These are phyloP conservation scores for Aspergillus sclerotioniger DNA, from an alignment of 495 filamentous ascomycete species.

Conservation along the genomic window DNA sequence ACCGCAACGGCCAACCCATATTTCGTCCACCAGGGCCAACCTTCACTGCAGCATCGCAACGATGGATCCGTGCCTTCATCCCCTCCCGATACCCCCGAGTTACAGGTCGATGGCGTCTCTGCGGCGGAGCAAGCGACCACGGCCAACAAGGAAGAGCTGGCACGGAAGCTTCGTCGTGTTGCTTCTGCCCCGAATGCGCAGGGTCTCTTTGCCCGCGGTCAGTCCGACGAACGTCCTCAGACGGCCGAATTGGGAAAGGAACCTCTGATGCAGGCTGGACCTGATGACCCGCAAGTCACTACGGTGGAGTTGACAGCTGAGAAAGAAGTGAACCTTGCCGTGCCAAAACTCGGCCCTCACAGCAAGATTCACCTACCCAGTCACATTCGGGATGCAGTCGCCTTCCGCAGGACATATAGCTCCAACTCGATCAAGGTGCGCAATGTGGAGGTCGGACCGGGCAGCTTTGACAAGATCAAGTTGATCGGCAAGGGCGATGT, in stretches of 20 bases:
- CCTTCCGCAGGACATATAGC: conserved; percentile 94
- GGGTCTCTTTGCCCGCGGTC: conserved; percentile 73
- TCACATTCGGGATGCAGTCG: conserved; percentile 57
- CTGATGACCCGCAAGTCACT: conserved; percentile 53
- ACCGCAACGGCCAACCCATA: conserved; percentile 96
- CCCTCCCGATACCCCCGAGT: conserved; percentile 84
- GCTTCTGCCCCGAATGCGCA: conserved; percentile 97
- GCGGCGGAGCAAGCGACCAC: conserved; percentile 73
- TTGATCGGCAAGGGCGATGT: conserved; percentile 98
- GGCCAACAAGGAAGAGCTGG: conserved; percentile 88
- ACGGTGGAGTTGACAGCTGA: conserved; percentile 49
- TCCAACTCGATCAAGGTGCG: conserved; percentile 98
- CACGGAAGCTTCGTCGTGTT: conserved; percentile 86
- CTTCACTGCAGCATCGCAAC: conserved; percentile 88
- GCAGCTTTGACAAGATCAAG: conserved; percentile 99
- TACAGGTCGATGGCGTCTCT: conserved; percentile 69
- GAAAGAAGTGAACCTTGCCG: conserved; percentile 40
- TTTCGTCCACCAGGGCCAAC: conserved; percentile 94
- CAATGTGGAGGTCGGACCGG: conserved; percentile 92
- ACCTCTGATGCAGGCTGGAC: conserved; percentile 57
- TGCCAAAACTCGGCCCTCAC: conserved; percentile 39
- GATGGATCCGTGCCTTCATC: conserved; percentile 93
- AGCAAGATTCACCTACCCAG: conserved; percentile 48
- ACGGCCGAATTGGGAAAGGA: conserved; percentile 81
- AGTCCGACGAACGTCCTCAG: conserved; percentile 66